Base-by-base conservation (phyloP, 108 stramenopile genomes). In the Pseudonitzschia multistriata region DNA sequence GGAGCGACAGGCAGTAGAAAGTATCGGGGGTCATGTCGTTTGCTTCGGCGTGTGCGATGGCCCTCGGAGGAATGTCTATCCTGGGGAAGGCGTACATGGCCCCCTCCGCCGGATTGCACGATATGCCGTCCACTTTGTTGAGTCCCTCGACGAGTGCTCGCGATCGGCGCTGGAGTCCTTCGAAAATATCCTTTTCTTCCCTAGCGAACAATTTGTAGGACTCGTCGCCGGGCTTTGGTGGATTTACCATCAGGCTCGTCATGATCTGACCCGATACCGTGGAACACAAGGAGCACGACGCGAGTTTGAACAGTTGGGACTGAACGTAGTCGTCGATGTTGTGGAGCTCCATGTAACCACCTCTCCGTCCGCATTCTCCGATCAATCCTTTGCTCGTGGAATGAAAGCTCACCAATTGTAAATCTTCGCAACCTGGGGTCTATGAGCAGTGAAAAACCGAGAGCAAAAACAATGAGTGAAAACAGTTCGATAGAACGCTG, bases 51-150 rank as follows among this genome's bases (percentile, higher is more conserved):
- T 76, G 89, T 30, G 76, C 71, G 39, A 98, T 83, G 5, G 93
- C 97, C 14, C 80, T 81, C 0, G 50, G 54, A 14, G 98, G 96
- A 71, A 99, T 79, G 21, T 80, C 49, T 21, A 98, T 88, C 30
- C 69, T 73, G 0, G 98, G 98, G 71, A 99, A 99, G 54, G 88
- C 88, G 82, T 99, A 99, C 95, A 99, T 94, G 47, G 96, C 95
- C 2, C 97, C 98, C 47, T 97, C 87, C 14, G 95, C 90, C 66
- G 87, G 85, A 56, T 92, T 80, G 71, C 98, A 99, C 15, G 81
- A 73, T 55, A 99, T 90, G 31, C 98, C 98, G 14, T 91, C 85
- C 64, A 97, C 84, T 22, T 55, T 63, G 73, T 97, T 93, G 53
- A 99, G 82, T 19, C 94, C 96, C 21, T 85, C 75, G 47, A 81